Evolutionary conservation across 192 early-diverging fungal genomes (phyloP).

Genomic region (Backusella psychrophila): DNA sequence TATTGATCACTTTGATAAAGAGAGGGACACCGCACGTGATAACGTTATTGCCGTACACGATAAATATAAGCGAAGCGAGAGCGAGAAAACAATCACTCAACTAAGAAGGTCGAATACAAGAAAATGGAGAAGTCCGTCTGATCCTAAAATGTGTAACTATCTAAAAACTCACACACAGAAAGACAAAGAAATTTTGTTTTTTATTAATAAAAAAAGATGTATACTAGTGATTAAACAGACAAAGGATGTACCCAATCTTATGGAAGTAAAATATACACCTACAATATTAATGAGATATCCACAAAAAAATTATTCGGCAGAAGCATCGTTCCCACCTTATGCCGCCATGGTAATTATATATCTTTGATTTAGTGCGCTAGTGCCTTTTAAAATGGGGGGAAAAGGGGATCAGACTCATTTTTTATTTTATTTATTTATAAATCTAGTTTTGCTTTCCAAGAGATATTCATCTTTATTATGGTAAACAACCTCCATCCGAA

Average conservation of each 20-base stretch:
- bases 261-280: constrained; percentile 31
- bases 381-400: background rate
- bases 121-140: constrained; percentile 11
- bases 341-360: constrained; percentile 27
- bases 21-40: constrained; percentile 34
- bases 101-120: background rate
- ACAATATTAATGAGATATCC: constrained; percentile 30
- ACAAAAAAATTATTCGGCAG: constrained; percentile 8
- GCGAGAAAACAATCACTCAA: constrained; percentile 5
- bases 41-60: constrained; percentile 31
- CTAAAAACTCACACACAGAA: no score
- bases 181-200: background rate
- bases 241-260: constrained; percentile 14
- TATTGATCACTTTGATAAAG: constrained; percentile 37
- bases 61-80: constrained; percentile 11
- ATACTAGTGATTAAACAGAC: background rate
- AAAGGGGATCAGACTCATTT: background rate
- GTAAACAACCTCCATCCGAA: constrained; percentile 22
- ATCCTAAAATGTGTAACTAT: constrained; percentile 9
- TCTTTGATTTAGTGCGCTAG: no score
- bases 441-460: constrained; percentile 38
- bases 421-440: background rate
- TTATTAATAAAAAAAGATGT: background rate
- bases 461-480: constrained; percentile 32
- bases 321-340: constrained; percentile 29